These are phyloP conservation scores for Aspergillus steynii DNA, from an alignment of 495 filamentous ascomycete genomes.

Conservation along the genomic window DNA sequence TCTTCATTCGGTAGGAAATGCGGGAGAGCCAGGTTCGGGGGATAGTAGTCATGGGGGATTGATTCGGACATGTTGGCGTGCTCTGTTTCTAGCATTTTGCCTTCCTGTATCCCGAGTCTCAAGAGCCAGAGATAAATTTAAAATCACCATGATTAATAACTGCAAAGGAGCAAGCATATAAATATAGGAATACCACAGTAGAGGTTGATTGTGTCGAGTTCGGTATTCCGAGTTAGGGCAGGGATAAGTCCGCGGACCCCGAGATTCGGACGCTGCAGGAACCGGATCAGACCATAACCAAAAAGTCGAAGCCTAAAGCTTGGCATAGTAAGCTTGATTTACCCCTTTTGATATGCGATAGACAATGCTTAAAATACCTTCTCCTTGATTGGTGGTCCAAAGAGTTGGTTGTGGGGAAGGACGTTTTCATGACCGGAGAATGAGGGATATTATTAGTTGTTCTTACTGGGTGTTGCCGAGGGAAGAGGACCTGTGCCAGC, in stretches of 20 bases:
- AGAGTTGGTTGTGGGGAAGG: too few species aligned
- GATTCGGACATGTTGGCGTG: not conserved
- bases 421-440: too few species aligned
- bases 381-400: too few species aligned
- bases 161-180: too few species aligned
- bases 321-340: not conserved
- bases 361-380: too few species aligned
- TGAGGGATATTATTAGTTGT: too few species aligned
- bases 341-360: too few species aligned
- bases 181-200: too few species aligned
- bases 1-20: slow-evolving; percentile 2
- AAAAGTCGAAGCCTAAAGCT: not conserved
- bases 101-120: not conserved
- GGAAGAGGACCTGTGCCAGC: too few species aligned
- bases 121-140: not conserved
- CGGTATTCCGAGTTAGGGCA: not conserved
- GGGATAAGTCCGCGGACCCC: not conserved
- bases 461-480: too few species aligned
- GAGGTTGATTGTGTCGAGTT: too few species aligned
- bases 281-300: slow-evolving; percentile 3
- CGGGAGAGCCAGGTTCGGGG: not conserved
- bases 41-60: slow-evolving; percentile 7
- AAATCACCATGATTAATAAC: too few species aligned
- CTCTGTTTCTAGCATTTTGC: not conserved
- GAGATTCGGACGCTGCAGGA: not conserved